Conservation (phyloP, 2,329 filamentous ascomycete genomes). For the Fusarium guadeloupense region DNA sequence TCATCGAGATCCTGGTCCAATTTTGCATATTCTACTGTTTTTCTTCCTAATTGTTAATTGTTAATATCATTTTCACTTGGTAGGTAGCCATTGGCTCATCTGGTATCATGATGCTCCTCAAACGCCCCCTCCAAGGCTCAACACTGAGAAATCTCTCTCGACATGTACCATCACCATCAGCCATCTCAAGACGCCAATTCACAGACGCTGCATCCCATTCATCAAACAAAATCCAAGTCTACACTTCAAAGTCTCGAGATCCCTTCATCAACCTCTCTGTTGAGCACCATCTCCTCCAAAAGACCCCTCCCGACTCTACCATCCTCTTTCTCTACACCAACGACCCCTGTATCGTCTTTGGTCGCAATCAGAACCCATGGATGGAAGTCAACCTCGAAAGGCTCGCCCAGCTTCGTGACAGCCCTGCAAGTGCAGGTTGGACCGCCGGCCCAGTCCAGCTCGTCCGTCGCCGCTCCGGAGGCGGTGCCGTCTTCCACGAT, state of each 20-base stretch:
- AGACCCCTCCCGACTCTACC: slow-evolving; percentile 74
- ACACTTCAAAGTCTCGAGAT: slow-evolving; percentile 73
- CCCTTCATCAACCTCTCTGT: slow-evolving; percentile 93
- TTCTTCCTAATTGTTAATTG: neutral
- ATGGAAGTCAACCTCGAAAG: slow-evolving; percentile 81
- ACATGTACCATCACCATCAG: slow-evolving; percentile 11
- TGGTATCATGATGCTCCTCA: slow-evolving; percentile 19
- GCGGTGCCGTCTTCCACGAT: slow-evolving; percentile 95
- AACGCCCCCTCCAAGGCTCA: slow-evolving; percentile 12
- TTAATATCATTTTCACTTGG: neutral
- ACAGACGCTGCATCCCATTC: slow-evolving; percentile 53
- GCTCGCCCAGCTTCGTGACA: slow-evolving; percentile 52
- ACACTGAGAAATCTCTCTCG: slow-evolving; percentile 9
- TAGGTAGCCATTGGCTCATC: neutral
- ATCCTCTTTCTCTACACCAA: slow-evolving; percentile 92
- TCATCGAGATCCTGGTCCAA: neutral
- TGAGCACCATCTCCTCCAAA: slow-evolving; percentile 87
- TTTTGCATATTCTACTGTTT: neutral
- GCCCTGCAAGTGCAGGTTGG: slow-evolving; percentile 38
- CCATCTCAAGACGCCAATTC: slow-evolving; percentile 45
- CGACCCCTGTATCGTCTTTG: slow-evolving; percentile 86
- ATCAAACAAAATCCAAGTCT: slow-evolving; percentile 69
- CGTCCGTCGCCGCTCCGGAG: slow-evolving; percentile 86
- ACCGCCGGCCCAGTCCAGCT: slow-evolving; percentile 58
- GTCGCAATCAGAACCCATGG: slow-evolving; percentile 98